Base-by-base conservation (phyloP, 2,329 filamentous ascomycete species). In the Triangularia verruculosa region DNA sequence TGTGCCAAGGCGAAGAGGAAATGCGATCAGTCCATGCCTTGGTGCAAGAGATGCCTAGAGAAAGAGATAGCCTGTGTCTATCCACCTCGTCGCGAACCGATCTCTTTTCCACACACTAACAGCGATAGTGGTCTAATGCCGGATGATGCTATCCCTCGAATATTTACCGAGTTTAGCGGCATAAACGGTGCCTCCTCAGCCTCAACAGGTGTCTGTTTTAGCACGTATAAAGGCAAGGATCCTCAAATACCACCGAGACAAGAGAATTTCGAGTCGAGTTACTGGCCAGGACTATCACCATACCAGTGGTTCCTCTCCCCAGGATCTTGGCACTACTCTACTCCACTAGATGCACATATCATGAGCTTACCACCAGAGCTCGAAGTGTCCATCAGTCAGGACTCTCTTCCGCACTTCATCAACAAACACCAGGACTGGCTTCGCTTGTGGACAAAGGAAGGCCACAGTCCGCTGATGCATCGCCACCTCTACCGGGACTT, bases 1-100 rank as follows among this genome's bases (percentile, higher is more conserved):
- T 78, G 76, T 66, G 73, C 75, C 15, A 72, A 68, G 51, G 71
- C 76, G 5, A 78, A 78, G 65, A 72, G 77, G 12, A 73, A 74
- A 57, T 78, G 76, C 64, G 74, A 74, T 60, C 77, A 77, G 63
- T n/a, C 64, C 4, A 13, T 43, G 2, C 65, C 65, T 2, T 54
- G 64, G 3, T 74, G 73, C 62, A 53, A 61, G 30, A 64, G 73
- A 13, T 73, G 72, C 52, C 22, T 55, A 8, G 64, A 66, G 8
- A 66, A 61, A 12, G 64, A 64, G 9, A 34, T 62, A 20, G 15
- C 15, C 8, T 74, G 72, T 60, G 57, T 66, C 11, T 74, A 74
- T 54, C 67, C 70, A 4, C 57, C 68, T n/a, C 32, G 34, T 13
- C 39, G n/a, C n/a, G 39, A 17, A 47, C 6, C 9, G n/a, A 47